Base-by-base conservation (phyloP, 768 basidiomycete species). In the Mycena chlorophos region DNA sequence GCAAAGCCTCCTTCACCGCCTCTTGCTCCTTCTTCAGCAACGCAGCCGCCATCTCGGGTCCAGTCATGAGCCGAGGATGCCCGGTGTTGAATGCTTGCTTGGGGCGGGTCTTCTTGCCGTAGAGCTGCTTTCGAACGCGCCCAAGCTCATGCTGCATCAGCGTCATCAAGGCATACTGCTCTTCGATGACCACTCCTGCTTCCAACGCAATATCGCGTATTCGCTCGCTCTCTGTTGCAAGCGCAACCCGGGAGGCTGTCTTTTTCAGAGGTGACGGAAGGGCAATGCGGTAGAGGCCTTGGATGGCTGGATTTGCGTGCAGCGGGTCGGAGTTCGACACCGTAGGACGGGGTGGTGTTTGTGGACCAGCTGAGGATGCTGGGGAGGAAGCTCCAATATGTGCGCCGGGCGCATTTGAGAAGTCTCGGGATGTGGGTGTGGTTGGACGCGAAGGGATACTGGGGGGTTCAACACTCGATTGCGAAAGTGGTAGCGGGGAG, bases 91-190 rank as follows among this genome's bases (percentile, higher is more conserved):
- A 39, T 48, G 5, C n/a, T 28, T 54, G 23, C 40, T 43, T 43
- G 14, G 40, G 40, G 12, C 27, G 23, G 45, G 6, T n/a, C 51
- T 57, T 57, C 50, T 40, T 46, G 1, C 50, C 56, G n/a, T 31
- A 28, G 8, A 56, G 1, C 42, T 45, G 37, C 31, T 25, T 37
- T 23, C 45, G 50, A 10, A 28, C 31, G 17, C 46, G 42, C 14
- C 16, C 56, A 23, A 48, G 39, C 30, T 57, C 55, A 5, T 12
- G 1, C 2, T 47, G 31, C 26, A 48, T 48, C 20, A 57, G 27
- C 25, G 48, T 13, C 43, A 43, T 34, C 17, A 31, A 51, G 2
- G 51, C 51, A 16, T 55, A 30, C 13, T 43, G 49, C 34, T 16
- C n/a, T 29, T 49, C 54, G 37, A 19, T 26, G 16, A 3, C 51